Percentiles rank a stretch among this genome's conserved stretches.
Evolutionary conservation across 805 yeast species (phyloP).

Genomic region (Starmerella cellae): DNA sequence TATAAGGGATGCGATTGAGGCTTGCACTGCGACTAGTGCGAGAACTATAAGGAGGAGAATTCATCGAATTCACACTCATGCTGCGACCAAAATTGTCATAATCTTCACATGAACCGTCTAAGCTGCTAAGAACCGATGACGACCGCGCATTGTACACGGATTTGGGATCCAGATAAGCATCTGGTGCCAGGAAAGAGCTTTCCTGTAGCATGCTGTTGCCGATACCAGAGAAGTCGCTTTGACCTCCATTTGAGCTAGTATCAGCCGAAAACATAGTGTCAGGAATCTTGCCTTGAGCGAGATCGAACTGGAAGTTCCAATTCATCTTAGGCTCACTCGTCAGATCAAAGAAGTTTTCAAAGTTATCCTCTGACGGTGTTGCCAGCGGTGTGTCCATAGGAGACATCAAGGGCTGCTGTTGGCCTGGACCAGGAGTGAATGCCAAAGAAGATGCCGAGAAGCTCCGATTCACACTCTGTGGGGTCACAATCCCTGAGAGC

Average conservation of each 20-base stretch:
- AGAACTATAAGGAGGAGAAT: neutral
- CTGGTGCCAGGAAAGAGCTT: neutral
- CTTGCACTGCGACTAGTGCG: neutral
- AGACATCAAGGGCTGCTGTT: constrained; percentile 9
- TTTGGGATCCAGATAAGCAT: neutral
- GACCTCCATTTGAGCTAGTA: no score
- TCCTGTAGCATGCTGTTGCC: neutral
- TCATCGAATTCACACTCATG: neutral
- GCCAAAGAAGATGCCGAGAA: constrained; percentile 13
- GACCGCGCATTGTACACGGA: neutral
- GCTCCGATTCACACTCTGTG: constrained; percentile 14
- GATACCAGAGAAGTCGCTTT: no score
- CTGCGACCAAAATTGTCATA: neutral
- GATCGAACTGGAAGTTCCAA: neutral
- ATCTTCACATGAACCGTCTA: constrained; percentile 10
- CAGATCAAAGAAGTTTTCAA: neutral
- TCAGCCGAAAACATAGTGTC: neutral
- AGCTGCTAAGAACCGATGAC: neutral
- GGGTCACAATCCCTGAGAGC: constrained; percentile 13
- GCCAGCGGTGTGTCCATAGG: constrained; percentile 18
- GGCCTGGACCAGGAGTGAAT: constrained; percentile 6
- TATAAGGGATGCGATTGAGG: neutral
- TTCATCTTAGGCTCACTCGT: neutral
- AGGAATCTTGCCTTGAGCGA: neutral
- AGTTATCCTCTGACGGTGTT: constrained; percentile 11